Evolutionary conservation across 2,329 filamentous ascomycete species (phyloP).

Genomic region (Colletotrichum sp.): DNA sequence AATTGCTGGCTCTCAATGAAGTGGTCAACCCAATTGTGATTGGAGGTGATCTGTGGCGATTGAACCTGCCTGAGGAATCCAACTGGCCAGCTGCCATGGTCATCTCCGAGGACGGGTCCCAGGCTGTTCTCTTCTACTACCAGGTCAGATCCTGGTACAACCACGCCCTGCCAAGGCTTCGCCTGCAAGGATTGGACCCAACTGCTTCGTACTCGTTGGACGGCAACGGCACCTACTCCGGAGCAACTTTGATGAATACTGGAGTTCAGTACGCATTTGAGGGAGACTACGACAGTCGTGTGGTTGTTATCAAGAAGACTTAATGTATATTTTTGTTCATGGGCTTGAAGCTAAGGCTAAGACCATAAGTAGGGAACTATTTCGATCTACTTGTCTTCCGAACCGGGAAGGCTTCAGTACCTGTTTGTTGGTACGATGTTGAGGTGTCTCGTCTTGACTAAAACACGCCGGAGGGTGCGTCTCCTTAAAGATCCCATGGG

Average conservation of each 20-base stretch:
- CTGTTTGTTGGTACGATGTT: accelerated
- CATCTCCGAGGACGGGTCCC: conserved; percentile 52
- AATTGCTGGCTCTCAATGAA: conserved; percentile 58
- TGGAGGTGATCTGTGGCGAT: conserved; percentile 63
- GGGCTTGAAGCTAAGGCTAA: not conserved
- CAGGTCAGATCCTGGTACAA: conserved; percentile 60
- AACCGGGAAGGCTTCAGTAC: accelerated
- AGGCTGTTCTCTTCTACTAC: conserved; percentile 65
- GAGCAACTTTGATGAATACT: conserved; percentile 66
- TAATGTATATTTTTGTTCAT: conserved; percentile 16
- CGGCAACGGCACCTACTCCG: conserved; percentile 56
- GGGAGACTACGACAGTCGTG: conserved; percentile 61
- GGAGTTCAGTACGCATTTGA: conserved; percentile 60
- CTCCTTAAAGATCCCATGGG: not conserved
- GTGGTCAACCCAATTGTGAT: conserved; percentile 65
- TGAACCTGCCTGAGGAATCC: conserved; percentile 61
- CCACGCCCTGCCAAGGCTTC: conserved; percentile 57
- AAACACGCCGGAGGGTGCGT: not conserved
- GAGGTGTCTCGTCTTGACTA: accelerated
- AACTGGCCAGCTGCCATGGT: conserved; percentile 70
- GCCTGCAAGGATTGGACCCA: conserved; percentile 62
- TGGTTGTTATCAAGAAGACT: conserved; percentile 59
- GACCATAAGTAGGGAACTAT: accelerated
- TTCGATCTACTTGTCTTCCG: accelerated
- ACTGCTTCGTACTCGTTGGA: conserved; percentile 55